phyloP scores from a whole-genome alignment of 768 basidiomycete species.

The Boletus sp. region DNA sequence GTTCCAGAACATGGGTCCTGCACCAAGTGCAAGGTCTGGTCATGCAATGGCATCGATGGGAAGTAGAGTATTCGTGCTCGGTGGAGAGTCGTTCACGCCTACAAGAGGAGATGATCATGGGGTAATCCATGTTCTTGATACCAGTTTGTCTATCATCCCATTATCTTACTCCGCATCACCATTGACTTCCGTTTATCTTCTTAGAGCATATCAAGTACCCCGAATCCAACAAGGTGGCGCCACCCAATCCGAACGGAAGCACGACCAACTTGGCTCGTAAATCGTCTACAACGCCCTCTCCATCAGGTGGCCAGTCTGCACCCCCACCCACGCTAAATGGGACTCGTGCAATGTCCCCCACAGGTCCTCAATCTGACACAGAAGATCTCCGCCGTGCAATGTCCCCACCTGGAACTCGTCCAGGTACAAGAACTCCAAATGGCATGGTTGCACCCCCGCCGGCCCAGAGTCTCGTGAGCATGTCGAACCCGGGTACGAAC shows the following conservation, averaged over 20 bases:
- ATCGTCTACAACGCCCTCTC: slow-evolving; percentile 41
- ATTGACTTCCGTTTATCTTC: slow-evolving; percentile 1
- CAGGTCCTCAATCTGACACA: slow-evolving; percentile 41
- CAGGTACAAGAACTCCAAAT: slow-evolving; percentile 36
- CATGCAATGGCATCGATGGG: slow-evolving; percentile 98
- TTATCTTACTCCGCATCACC: background rate
- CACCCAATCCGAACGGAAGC: slow-evolving; percentile 32
- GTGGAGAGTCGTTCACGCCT: slow-evolving; percentile 85
- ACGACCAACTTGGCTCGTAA: slow-evolving; percentile 41
- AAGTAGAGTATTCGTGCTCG: slow-evolving; percentile 85
- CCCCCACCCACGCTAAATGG: slow-evolving; percentile 29
- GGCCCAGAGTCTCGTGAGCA: slow-evolving; percentile 9
- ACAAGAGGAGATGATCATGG: slow-evolving; percentile 73
- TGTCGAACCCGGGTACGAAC: slow-evolving; percentile 24
- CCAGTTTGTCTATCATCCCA: slow-evolving; percentile 56
- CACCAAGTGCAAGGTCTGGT: slow-evolving; percentile 87
- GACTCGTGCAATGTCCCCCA: slow-evolving; percentile 66
- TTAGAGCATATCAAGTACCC: slow-evolving; percentile 93
- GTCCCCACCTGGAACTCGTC: slow-evolving; percentile 55
- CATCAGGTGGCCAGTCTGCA: slow-evolving; percentile 26
- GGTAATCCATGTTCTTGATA: slow-evolving; percentile 89
- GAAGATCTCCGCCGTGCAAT: slow-evolving; percentile 65
- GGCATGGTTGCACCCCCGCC: slow-evolving; percentile 14
- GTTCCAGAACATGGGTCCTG: slow-evolving; percentile 99
- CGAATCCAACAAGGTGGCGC: slow-evolving; percentile 46